Conservation (phyloP, 257 asterid genomes). For the Solanum chiquidenum region DNA sequence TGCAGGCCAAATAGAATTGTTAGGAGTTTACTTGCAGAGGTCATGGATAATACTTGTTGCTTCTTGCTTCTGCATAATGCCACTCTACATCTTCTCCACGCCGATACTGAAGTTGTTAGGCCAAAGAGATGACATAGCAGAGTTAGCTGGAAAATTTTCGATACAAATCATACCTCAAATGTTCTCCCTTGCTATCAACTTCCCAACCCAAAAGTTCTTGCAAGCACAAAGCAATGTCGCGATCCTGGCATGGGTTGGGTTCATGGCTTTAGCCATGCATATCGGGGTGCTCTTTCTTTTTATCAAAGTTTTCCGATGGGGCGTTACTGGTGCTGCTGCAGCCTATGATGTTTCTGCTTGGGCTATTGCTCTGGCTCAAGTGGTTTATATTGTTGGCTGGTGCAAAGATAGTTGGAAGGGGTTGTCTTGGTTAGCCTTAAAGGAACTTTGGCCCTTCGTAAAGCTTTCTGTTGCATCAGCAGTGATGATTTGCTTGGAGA, state of each 20-base stretch:
- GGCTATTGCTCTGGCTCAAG: constrained; percentile 68
- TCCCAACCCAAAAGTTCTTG: constrained; percentile 80
- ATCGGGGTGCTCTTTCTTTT: constrained; percentile 38
- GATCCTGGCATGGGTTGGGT: constrained; percentile 76
- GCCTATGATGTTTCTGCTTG: constrained; percentile 80
- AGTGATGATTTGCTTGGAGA: constrained; percentile 89
- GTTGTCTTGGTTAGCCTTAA: constrained; percentile 65
- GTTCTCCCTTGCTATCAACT: constrained; percentile 80
- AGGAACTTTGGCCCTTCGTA: constrained; percentile 57
- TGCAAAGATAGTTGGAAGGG: constrained; percentile 84
- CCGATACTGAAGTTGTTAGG: constrained; percentile 64
- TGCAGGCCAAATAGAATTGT: constrained; percentile 72
- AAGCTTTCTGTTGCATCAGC: constrained; percentile 82
- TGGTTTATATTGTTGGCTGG: constrained; percentile 65
- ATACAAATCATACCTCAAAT: constrained; percentile 69
- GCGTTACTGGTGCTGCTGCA: constrained; percentile 77
- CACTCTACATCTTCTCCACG: constrained; percentile 58
- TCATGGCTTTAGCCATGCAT: constrained; percentile 48
- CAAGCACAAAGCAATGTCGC: constrained; percentile 83
- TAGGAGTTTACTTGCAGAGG: constrained; percentile 81
- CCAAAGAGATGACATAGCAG: constrained; percentile 68
- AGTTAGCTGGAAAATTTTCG: constrained; percentile 68
- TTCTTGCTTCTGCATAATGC: constrained; percentile 52
- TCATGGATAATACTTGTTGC: constrained; percentile 68
- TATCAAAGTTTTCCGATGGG: constrained; percentile 63